Base-by-base conservation (phyloP, 108 stramenopile genomes). In the Nitzschia sp. region DNA sequence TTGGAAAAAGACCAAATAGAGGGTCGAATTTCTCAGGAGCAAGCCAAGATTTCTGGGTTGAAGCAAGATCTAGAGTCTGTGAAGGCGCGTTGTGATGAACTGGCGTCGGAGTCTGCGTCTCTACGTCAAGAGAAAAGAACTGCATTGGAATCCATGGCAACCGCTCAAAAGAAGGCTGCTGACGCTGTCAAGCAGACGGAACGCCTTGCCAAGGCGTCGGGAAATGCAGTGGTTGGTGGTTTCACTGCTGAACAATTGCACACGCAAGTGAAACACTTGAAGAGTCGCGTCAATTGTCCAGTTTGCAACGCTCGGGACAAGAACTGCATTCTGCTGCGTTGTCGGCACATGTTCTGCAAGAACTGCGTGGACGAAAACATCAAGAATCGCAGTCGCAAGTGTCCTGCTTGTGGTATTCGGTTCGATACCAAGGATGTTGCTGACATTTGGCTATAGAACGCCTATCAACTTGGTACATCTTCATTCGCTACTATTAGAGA, bases 301-400 rank as follows among this genome's bases (percentile, higher is more conserved):
- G 93, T 97, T 17, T 97, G 96, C 73, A 90, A 95, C 57, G 74
- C 79, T 12, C 84, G 93, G 22, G 93, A 94, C 68, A 97, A 97
- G 80, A 88, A 87, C 25, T 82, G 81, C 67, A 92, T 93, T 53
- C 69, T 97, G 15, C 79, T 90, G n/a, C 86, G 96, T 55, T 97
- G 96, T 72, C 74, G 86, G n/a, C 96, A 97, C 78, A 86, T 94
- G 86, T 94, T 95, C 69, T 97, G 96, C 74, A 86, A 80, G 58
- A 78, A 88, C n/a, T 97, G 96, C 52, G 88, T 97, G 25, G 90
- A 93, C 26, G 85, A 85, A 24, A 90, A 87, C 55, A 71, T 97
- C 43, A 82, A 87, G 78, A 92, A 89, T 71, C 89, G 94, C 40
- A 91, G 80, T 51, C 84, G 94, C 29, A 95, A 92, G 65, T 95